A percentile compares a stretch with the other conserved stretches of the same genome.
phyloP scores from a whole-genome alignment of 1,284 basidiomycete genomes.

The Pisolithus thermaeus region DNA sequence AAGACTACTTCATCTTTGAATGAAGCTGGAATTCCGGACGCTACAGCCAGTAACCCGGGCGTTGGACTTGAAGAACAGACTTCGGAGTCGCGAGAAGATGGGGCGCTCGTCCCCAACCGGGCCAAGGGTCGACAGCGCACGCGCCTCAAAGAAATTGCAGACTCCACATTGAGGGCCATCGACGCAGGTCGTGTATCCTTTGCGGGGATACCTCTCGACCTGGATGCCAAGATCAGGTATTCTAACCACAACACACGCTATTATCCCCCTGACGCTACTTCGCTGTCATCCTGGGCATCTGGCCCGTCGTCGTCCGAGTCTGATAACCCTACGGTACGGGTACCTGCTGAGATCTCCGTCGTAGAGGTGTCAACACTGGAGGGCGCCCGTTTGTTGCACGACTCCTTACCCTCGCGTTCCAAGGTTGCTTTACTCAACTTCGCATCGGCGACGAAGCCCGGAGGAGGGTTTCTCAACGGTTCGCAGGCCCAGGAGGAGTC shows the following conservation, averaged over 20 bases:
- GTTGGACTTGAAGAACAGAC: not conserved
- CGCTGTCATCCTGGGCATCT: slow-evolving; percentile 34
- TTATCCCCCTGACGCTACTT: slow-evolving; percentile 34
- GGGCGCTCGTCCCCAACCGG: not conserved
- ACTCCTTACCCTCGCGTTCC: slow-evolving; percentile 15
- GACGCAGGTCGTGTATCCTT: slow-evolving; percentile 22
- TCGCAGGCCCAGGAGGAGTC: slow-evolving; percentile 70
- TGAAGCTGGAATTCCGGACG: not conserved
- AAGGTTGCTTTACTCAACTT: slow-evolving; percentile 62
- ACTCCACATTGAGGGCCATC: slow-evolving; percentile 26
- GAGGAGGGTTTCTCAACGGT: slow-evolving; percentile 62
- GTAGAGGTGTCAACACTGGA: slow-evolving; percentile 51
- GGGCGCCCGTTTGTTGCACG: slow-evolving; percentile 34
- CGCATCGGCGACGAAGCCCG: slow-evolving; percentile 62
- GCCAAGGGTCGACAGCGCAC: slow-evolving; percentile 7
- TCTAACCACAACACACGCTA: slow-evolving; percentile 37
- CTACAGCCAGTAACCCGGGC: not conserved
- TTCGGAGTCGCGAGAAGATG: not conserved
- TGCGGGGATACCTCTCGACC: slow-evolving; percentile 22
- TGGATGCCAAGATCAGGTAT: slow-evolving; percentile 27
- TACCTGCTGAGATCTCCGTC: slow-evolving; percentile 33
- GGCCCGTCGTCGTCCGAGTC: slow-evolving; percentile 6
- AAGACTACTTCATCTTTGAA: not conserved
- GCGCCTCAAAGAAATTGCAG: slow-evolving; percentile 26
- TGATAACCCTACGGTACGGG: slow-evolving; percentile 4